Evolutionary conservation across 306 rosid species (phyloP), one percentile per base, ranked within the genome.

Genomic region (Sphenostylis stenocarpa): DNA sequence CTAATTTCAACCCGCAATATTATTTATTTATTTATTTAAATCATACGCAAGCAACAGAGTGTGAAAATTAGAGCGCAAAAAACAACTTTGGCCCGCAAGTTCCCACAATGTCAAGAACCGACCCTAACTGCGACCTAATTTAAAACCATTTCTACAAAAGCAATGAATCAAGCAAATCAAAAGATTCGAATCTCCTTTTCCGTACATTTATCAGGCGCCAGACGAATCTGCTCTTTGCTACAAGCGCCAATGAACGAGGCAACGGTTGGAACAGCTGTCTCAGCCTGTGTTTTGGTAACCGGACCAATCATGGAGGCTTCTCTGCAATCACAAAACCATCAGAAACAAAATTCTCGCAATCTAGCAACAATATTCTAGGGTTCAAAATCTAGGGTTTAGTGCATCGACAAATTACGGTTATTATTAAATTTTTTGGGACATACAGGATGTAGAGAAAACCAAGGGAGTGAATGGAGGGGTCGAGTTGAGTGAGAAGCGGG

Each of bases 201-300:
- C 45, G 3, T 95, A 92, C 98, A 95, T 85, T 89, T 92, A 36
- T 92, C 96, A 34, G 93, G 84, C 16, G 91, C 92, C 88, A 91
- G 77, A 33, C 88, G 88, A 84, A 95, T 87, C 52, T 95, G 97
- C 83, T 95, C 99, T 0, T 56, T 72, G 16, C 34, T 83, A 78
- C 97, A 95, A 75, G 81, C 83, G 68, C 67, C 60, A 28, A 95
- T 82, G 61, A 92, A 95, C 47, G 85, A 85, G 28, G 88, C 67
- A 38, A 83, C 78, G 41, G 87, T 69, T 1, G 90, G 85, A 66
- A 88, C 85, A 61, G 72, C 63, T 2, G 73, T 55, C 72, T 80
- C 85, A 41, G 90, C 91, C 55, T 85, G 97, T 80, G 86, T 92
- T 76, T 72, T 90, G 4, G 94, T 68, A 68, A 82, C 20, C 0